Evolutionary conservation across 192 early-diverging fungal genomes (phyloP).

Genomic region (Diversispora epigaea): DNA sequence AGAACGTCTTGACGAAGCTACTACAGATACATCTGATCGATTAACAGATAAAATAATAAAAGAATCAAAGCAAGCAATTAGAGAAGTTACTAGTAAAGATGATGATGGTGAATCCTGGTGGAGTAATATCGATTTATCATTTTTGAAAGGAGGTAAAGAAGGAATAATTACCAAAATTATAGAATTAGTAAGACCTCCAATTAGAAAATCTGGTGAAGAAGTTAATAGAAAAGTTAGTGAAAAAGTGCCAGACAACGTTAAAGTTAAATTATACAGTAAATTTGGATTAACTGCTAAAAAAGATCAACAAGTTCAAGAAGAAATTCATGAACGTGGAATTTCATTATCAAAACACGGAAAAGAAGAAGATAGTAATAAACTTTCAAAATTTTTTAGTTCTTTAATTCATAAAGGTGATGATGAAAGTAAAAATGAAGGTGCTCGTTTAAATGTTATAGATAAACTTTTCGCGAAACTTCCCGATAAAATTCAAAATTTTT

Average conservation of each 20-base stretch:
- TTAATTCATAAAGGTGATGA: no score
- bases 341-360: not conserved
- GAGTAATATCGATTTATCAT: slow-evolving; percentile 2
- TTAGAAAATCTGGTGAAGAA: slow-evolving; percentile 4
- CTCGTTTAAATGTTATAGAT: not conserved
- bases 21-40: not conserved
- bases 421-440: not conserved
- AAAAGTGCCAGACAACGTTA: slow-evolving; percentile 1
- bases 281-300: not conserved
- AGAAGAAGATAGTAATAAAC: not conserved
- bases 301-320: not conserved
- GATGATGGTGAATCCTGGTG: slow-evolving; percentile 1
- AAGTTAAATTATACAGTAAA: not conserved
- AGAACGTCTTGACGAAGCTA: slow-evolving; percentile 11
- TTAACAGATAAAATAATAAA: not conserved
- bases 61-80: not conserved
- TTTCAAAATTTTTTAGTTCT: not conserved
- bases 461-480: not conserved
- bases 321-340: not conserved
- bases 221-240: slow-evolving; percentile 9
- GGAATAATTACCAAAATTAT: slow-evolving; percentile 15
- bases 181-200: slow-evolving; percentile 11
- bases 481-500: slow-evolving; percentile 3
- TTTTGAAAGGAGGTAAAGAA: slow-evolving; percentile 23
- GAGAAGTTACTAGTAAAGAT: not conserved